Percentiles rank a stretch among this genome's conserved stretches.
Conservation (phyloP, 768 basidiomycete genomes). For the Termitomyces sp. region DNA sequence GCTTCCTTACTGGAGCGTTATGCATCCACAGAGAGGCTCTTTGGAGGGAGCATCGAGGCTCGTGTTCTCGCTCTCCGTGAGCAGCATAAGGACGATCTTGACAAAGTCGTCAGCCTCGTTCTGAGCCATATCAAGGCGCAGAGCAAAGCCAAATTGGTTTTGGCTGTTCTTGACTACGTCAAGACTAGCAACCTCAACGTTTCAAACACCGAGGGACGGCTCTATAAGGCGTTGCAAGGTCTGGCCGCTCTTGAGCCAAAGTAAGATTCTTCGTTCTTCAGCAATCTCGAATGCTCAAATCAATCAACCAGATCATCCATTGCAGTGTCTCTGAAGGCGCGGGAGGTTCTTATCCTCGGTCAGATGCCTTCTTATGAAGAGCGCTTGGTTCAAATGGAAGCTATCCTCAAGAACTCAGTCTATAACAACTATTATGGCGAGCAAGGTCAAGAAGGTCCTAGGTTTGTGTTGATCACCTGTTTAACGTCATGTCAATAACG, state of each 20-base stretch:
- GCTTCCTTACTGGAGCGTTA: slow-evolving; percentile 78
- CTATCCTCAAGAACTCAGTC: slow-evolving; percentile 85
- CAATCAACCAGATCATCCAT: slow-evolving; percentile 70
- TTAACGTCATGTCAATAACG: slow-evolving; percentile 11
- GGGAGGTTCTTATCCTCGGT: slow-evolving; percentile 93
- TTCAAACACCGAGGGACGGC: slow-evolving; percentile 65
- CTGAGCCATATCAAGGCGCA: slow-evolving; percentile 96
- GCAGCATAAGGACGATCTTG: slow-evolving; percentile 87
- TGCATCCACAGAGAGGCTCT: slow-evolving; percentile 84
- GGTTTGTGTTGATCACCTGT: slow-evolving; percentile 34
- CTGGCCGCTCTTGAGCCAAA: slow-evolving; percentile 88
- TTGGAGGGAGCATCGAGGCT: slow-evolving; percentile 92
- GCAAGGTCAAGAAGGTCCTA: slow-evolving; percentile 49
- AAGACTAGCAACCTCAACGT: slow-evolving; percentile 77
- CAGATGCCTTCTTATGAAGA: slow-evolving; percentile 98
- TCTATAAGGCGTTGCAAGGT: slow-evolving; percentile 75
- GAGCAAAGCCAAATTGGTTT: slow-evolving; percentile 85
- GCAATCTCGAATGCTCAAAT: not conserved
- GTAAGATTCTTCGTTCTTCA: slow-evolving; percentile 36
- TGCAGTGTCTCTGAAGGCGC: slow-evolving; percentile 88
- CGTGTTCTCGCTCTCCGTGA: slow-evolving; percentile 88
- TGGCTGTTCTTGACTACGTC: slow-evolving; percentile 85
- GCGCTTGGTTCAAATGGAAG: slow-evolving; percentile 90
- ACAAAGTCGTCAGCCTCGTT: slow-evolving; percentile 81
- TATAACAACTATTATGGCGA: slow-evolving; percentile 90